Evolutionary conservation across 345 rosid genomes (phyloP), one percentile per base, ranked within the genome.

Genomic region (Gossypioides kirkii): DNA sequence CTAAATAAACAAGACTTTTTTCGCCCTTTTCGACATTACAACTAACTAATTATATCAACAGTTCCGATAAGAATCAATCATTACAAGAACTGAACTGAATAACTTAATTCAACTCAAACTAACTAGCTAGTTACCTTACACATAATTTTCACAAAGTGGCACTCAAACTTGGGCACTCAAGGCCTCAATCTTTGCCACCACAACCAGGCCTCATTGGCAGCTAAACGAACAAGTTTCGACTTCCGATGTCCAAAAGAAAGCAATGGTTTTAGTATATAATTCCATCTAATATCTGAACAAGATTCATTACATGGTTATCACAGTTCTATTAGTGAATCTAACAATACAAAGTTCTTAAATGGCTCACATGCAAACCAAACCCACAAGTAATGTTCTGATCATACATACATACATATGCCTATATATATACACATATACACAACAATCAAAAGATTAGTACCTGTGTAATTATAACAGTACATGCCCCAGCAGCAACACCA

Each of bases 401-500:
- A 58, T 25, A 58, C 6, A 22, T 43, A 43, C 2, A 9, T 43
- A 43, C 3, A 43, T 43, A 43, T 42, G 10, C 36, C 36, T 28
- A 28, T 28, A 28, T 3, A 28, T 32, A 32, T 4, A n/a, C 56
- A 61, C 4, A 60, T 0, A 26, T 25, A 32, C 38, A 32, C 38
- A 25, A 25, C 3, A 32, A 18, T 61, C 23, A 61, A 26, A 65
- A 0, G 8, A 16, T 23, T 16, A 69, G 25, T 50, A 69, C 72
- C 45, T 49, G 58, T 1, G 72, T 95, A 28, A 86, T 73, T 18
- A 92, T 50, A 23, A 94, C 94, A 56, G 97, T 91, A 85, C 89
- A 87, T 75, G 90, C 96, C 55, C 90, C 99, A 41, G 99, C 99
- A 76, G 91, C 91, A 20, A 91, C 94, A 78, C 93, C 99, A 71